Conservation (phyloP, 306 rosid genomes). For the barrel medic (Medicago truncatula) region MtrunA17r5.0-ANR NC_053046.1:41314001-41314500, state of each 20-base stretch:
- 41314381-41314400: conserved; percentile 97
- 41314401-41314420: conserved; percentile 97
- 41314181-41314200: neutral
- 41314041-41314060: conserved; percentile 83
- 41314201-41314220: conserved; percentile 1
- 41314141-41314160: conserved; percentile 43
- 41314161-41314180: neutral
- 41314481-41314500: conserved; percentile 60
- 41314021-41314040: conserved; percentile 87
- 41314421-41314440: conserved; percentile 56
- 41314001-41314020: conserved; percentile 92
- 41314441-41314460: no score
- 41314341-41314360: conserved; percentile 90
- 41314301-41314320: conserved; percentile 87
- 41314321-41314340: conserved; percentile 92
- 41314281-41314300: conserved; percentile 87
- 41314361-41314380: conserved; percentile 83
- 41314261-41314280: conserved; percentile 83
- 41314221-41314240: conserved; percentile 15
- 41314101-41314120: conserved; percentile 84
- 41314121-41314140: conserved; percentile 91
- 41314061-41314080: conserved; percentile 73
- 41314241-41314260: conserved; percentile 27
- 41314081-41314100: conserved; percentile 87
- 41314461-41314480: no score